Conservation (phyloP, 2,329 filamentous ascomycete genomes). For the Daldinia sp. region DNA sequence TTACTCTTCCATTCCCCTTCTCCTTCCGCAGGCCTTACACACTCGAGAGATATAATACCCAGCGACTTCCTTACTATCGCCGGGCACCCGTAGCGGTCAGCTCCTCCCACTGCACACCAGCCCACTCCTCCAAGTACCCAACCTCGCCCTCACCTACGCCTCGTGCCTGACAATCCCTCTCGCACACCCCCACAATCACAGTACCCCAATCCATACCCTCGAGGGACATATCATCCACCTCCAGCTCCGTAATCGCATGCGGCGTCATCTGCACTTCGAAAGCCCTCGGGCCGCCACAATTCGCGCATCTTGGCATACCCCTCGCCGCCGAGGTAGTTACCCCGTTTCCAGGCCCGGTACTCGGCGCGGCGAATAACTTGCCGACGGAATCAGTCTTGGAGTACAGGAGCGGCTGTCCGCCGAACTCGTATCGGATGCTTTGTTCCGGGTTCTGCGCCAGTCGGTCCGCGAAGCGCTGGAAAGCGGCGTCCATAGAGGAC, state of each 20-base stretch:
- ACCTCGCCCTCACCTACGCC: slow-evolving; percentile 68
- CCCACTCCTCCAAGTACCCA: slow-evolving; percentile 93
- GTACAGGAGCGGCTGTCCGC: slow-evolving; percentile 79
- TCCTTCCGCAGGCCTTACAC: neutral
- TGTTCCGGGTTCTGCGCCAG: slow-evolving; percentile 84
- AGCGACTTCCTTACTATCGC: slow-evolving; percentile 1
- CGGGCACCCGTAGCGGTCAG: slow-evolving; percentile 41
- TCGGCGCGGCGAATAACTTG: slow-evolving; percentile 59
- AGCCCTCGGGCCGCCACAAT: slow-evolving; percentile 76
- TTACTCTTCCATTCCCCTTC: neutral
- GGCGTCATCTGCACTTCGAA: slow-evolving; percentile 96
- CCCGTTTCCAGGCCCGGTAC: slow-evolving; percentile 38
- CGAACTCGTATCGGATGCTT: slow-evolving; percentile 81
- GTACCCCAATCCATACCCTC: slow-evolving; percentile 99
- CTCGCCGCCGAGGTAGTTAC: slow-evolving; percentile 38
- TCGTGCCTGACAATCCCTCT: slow-evolving; percentile 74
- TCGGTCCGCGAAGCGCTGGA: slow-evolving; percentile 82
- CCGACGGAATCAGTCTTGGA: slow-evolving; percentile 79
- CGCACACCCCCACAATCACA: slow-evolving; percentile 85
- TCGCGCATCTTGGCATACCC: slow-evolving; percentile 76
- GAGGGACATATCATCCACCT: slow-evolving; percentile 74
- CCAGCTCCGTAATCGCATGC: slow-evolving; percentile 87
- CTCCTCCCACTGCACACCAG: slow-evolving; percentile 98
- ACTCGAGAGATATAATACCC: neutral
- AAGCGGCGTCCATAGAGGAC: slow-evolving; percentile 75